phyloP scores from a whole-genome alignment of 495 filamentous ascomycete genomes.

The Margaritispora aquatica region DNA sequence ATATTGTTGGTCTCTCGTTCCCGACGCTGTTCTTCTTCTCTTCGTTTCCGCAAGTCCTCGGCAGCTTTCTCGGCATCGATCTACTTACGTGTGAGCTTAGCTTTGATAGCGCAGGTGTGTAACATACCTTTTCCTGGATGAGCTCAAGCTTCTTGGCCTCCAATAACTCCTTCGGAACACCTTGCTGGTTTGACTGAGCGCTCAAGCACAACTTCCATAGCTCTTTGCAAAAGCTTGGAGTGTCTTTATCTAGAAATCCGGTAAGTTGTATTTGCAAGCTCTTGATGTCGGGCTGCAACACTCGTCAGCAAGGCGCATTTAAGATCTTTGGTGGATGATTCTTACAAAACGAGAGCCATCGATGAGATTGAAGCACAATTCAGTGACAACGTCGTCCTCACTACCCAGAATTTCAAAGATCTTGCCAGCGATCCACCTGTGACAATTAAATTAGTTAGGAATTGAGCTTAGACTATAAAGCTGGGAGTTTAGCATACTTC shows the following conservation, averaged over 20 bases:
- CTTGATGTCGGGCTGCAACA: conserved; percentile 82
- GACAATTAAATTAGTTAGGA: conserved; percentile 9
- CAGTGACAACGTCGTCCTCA: conserved; percentile 93
- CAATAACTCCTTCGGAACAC: conserved; percentile 87
- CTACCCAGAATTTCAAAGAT: conserved; percentile 80
- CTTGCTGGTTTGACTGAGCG: conserved; percentile 79
- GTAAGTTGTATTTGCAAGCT: conserved; percentile 88
- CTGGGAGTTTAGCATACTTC: conserved; percentile 50
- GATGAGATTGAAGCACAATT: conserved; percentile 83
- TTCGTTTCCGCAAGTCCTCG: conserved; percentile 58
- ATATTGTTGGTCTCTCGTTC: conserved; percentile 58
- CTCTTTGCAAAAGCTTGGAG: conserved; percentile 84
- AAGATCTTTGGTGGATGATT: conserved; percentile 13
- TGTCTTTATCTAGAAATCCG: conserved; percentile 92
- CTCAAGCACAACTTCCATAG: conserved; percentile 88
- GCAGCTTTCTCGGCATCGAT: conserved; percentile 78
- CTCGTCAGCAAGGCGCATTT: background rate
- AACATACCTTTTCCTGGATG: conserved; percentile 78
- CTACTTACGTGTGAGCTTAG: conserved; percentile 35
- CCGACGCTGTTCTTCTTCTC: conserved; percentile 51
- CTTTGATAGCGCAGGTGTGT: background rate
- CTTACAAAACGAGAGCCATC: conserved; percentile 76
- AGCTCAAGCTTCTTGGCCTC: conserved; percentile 95
- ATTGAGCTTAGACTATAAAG: background rate
- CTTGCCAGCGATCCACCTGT: conserved; percentile 85